Evolutionary conservation across 345 rosid species (phyloP), one percentile per base, ranked within the genome.

Genomic region (Hypericum perforatum): DNA sequence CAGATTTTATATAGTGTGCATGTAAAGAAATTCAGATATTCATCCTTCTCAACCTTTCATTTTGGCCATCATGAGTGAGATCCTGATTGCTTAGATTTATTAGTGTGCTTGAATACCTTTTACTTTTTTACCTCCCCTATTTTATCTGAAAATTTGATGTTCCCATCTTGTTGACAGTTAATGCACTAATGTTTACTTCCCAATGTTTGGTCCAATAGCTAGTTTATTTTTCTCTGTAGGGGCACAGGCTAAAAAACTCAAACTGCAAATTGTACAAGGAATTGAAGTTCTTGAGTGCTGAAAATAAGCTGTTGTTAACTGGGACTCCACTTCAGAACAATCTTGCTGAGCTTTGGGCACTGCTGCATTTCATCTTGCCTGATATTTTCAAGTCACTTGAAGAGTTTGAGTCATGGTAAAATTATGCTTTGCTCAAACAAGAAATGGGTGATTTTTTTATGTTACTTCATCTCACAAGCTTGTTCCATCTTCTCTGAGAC

Each of bases 261-360:
- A 71, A 78, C 40, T 92, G 98, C 75, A 92, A 80, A 73, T 61
- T 92, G 74, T 22, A 85, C 59, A 77, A 70, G 73, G 86, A 88
- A 65, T 63, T 92, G 65, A 77, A 71, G 57, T 32, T 56, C 50
- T 16, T 92, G 56, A 72, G 15, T 36, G 57, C 69, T 61, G 97
- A 74, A 13, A 92, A 92, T 72, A 92, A 85, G 64, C 97, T 92
- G 65, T 75, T 92, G 50, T 66, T 92, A 43, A 92, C 95, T 40
- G 98, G 98, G 54, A 92, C 98, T 5, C 98, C 98, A 58, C 72
- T 92, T 68, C 98, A 92, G 59, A 92, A 92, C 69, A 92, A 92
- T 68, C 60, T 88, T 62, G 78, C 95, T 1, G 98, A 92, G 85
- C 94, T 92, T 52, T 92, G 98, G 97, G 82, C 98, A n/a, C 63